Percentiles rank a stretch among this genome's conserved stretches.
Conservation (phyloP, 2,329 filamentous ascomycete genomes). For the Hypoxylon sp. region DNA sequence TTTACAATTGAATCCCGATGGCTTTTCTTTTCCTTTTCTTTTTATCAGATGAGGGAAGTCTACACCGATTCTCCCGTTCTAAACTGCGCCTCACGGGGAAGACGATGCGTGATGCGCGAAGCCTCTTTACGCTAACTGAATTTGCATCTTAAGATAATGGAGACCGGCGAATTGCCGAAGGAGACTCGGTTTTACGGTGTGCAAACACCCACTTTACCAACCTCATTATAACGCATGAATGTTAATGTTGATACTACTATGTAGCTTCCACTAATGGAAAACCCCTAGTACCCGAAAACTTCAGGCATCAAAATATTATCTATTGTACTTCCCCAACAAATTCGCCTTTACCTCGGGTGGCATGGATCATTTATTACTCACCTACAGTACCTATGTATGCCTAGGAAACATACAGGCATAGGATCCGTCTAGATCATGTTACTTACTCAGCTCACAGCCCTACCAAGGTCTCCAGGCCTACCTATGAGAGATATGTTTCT, state of each 20-base stretch:
- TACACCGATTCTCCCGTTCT: constrained; percentile 2
- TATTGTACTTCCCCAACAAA: constrained; percentile 19
- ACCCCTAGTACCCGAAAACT: not conserved
- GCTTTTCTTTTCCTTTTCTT: not conserved
- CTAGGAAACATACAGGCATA: constrained; percentile 10
- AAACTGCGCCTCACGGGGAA: constrained; percentile 38
- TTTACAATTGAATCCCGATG: not conserved
- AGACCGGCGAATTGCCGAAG: constrained; percentile 18
- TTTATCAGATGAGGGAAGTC: not conserved
- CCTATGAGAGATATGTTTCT: not conserved
- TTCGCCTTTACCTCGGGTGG: constrained; percentile 21
- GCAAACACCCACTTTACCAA: not conserved
- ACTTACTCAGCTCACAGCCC: constrained; percentile 17
- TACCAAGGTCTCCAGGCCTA: constrained; percentile 2
- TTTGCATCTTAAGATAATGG: constrained; percentile 11
- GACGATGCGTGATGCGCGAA: constrained; percentile 26
- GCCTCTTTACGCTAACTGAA: constrained; percentile 36
- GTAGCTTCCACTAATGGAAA: not conserved
- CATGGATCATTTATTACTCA: constrained; percentile 25
- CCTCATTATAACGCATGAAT: not conserved
- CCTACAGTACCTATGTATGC: not conserved
- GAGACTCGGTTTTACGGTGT: constrained; percentile 24
- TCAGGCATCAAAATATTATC: constrained; percentile 2
- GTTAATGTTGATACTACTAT: not conserved
- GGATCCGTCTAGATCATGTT: constrained; percentile 17